Conservation (phyloP, 2,329 filamentous ascomycete genomes). For the Cadophora sp. region DNA sequence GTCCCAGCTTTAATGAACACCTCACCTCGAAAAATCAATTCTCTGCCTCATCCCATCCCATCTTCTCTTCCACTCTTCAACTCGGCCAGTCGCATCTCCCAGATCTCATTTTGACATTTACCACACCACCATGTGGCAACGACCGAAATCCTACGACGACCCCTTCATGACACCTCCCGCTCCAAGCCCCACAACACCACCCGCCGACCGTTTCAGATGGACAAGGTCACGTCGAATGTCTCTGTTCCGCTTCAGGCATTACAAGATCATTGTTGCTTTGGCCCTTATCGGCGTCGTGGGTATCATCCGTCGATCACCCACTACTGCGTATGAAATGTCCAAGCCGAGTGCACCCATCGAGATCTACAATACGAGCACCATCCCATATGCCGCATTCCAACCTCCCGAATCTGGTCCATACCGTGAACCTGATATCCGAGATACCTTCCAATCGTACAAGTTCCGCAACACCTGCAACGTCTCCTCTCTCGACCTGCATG, state of each 20-base stretch:
- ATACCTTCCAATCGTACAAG: conserved; percentile 51
- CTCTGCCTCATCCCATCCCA: not conserved
- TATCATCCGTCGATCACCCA: conserved; percentile 16
- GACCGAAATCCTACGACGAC: conserved; percentile 30
- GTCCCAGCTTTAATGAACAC: no score
- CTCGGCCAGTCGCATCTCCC: not conserved
- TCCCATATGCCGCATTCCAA: conserved; percentile 29
- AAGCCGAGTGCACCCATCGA: not conserved
- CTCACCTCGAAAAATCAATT: no score
- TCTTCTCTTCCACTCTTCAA: not conserved
- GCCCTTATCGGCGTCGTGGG: conserved; percentile 23
- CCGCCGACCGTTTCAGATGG: conserved; percentile 30
- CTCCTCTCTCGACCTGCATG: conserved; percentile 53
- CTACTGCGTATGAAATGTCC: not conserved
- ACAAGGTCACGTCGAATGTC: conserved; percentile 32
- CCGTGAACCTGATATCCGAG: conserved; percentile 35
- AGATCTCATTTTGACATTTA: not conserved
- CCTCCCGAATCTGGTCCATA: conserved; percentile 29
- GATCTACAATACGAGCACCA: conserved; percentile 20
- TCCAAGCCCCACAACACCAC: conserved; percentile 12
- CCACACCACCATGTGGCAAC: conserved; percentile 32
- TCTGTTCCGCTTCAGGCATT: conserved; percentile 29
- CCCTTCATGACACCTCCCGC: conserved; percentile 34
- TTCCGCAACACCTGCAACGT: conserved; percentile 51
- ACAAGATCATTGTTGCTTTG: conserved; percentile 27